phyloP scores from a whole-genome alignment of 768 basidiomycete genomes.

The Hericium rajendrae region DNA sequence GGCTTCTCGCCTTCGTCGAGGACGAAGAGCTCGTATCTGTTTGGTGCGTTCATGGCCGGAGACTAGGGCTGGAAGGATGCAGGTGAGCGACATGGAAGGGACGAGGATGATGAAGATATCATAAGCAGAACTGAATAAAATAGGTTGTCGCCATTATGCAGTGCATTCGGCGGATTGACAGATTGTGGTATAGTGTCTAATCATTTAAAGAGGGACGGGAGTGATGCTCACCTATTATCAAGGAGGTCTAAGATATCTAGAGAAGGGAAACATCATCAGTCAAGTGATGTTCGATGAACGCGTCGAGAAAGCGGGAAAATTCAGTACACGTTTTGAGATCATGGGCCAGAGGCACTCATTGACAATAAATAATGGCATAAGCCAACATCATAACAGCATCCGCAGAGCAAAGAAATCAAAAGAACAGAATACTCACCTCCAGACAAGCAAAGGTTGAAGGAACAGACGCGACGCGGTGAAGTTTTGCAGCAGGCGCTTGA shows the following conservation, averaged over 20 bases:
- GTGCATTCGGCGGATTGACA: conserved; percentile 46
- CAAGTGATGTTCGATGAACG: no score
- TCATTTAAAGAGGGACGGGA: conserved; percentile 17
- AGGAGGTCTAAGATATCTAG: not conserved
- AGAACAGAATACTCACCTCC: not conserved
- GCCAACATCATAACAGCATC: conserved; percentile 36
- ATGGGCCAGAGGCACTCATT: conserved; percentile 23
- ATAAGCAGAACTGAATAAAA: conserved; percentile 17
- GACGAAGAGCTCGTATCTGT: conserved; percentile 83
- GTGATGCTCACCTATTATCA: conserved; percentile 1
- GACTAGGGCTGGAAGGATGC: no score
- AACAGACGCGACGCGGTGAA: not conserved
- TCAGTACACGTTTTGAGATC: conserved; percentile 49
- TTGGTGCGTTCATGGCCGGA: conserved; percentile 80
- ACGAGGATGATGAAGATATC: conserved; percentile 3
- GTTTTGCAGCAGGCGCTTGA: not conserved
- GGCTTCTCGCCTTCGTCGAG: conserved; percentile 89
- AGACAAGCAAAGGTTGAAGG: not conserved
- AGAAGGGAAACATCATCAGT: not conserved
- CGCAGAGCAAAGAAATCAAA: conserved; percentile 13
- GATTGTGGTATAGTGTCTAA: conserved; percentile 29
- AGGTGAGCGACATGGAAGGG: not conserved
- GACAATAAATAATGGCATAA: conserved; percentile 64
- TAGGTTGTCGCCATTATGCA: conserved; percentile 21
- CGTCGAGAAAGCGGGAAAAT: not conserved